Percentiles rank a stretch among this genome's conserved stretches.
phyloP scores from a whole-genome alignment of 352 stramenopile species.

The Paralagenidium karlingii region DNA sequence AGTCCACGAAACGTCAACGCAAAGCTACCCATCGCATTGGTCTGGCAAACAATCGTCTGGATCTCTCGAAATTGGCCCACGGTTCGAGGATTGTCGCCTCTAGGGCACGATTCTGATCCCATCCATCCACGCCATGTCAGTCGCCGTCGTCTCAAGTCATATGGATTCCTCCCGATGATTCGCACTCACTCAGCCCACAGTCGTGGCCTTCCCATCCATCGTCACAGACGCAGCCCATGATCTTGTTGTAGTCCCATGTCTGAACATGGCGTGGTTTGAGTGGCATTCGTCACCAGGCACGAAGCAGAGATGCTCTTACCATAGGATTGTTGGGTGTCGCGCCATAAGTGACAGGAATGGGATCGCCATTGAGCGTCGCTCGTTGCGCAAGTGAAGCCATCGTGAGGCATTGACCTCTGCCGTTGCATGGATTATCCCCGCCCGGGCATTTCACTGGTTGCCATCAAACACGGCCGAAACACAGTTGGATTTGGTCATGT shows the following conservation, averaged over 20 bases:
- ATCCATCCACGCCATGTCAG: background rate
- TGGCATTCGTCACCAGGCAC: background rate
- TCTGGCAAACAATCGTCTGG: slow-evolving; percentile 39
- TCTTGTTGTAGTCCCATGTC: slow-evolving; percentile 82
- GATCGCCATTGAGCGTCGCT: slow-evolving; percentile 33
- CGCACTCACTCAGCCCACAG: slow-evolving; percentile 41
- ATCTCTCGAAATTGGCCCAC: slow-evolving; percentile 39
- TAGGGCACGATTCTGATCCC: slow-evolving; percentile 50
- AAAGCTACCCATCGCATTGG: slow-evolving; percentile 31
- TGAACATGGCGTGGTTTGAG: background rate
- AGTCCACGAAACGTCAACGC: slow-evolving; percentile 47
- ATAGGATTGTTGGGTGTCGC: slow-evolving; percentile 45
- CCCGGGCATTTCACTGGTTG: slow-evolving; percentile 35
- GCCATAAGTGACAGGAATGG: slow-evolving; percentile 41
- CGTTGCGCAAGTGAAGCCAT: slow-evolving; percentile 47
- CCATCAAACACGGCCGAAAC: background rate
- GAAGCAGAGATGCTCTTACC: too few species aligned
- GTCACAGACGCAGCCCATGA: slow-evolving; percentile 84
- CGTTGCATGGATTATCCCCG: slow-evolving; percentile 36
- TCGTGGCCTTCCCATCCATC: slow-evolving; percentile 72
- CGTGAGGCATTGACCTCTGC: slow-evolving; percentile 51
- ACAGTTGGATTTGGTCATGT: too few species aligned
- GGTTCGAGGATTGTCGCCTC: slow-evolving; percentile 57
- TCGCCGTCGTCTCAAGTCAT: background rate
- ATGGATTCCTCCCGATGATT: background rate